A percentile compares a stretch with the other conserved stretches of the same genome.
Evolutionary conservation across 257 asterid genomes (phyloP).

Genomic region (Capsicum baccatum): DNA sequence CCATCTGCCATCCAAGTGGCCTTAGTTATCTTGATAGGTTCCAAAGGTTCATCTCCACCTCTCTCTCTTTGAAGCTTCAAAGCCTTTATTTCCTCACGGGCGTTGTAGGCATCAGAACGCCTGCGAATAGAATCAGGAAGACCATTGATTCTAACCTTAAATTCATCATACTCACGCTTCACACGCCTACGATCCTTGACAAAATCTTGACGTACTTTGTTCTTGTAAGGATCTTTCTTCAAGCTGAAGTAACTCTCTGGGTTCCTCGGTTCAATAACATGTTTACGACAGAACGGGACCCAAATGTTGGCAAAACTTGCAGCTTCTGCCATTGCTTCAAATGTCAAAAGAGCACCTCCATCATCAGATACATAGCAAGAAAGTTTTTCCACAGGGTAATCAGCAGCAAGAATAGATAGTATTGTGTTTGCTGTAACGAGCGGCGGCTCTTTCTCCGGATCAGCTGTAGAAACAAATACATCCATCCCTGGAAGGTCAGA

Average conservation of each 20-base stretch:
- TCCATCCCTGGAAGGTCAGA: slow-evolving; percentile 91
- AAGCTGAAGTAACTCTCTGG: slow-evolving; percentile 81
- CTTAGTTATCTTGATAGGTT: slow-evolving; percentile 72
- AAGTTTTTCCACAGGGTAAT: slow-evolving; percentile 86
- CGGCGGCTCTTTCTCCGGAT: slow-evolving; percentile 94
- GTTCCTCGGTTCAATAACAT: slow-evolving; percentile 77
- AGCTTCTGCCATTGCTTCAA: slow-evolving; percentile 98
- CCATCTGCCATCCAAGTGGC: slow-evolving; percentile 99
- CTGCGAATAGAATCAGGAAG: slow-evolving; percentile 90
- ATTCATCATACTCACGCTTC: slow-evolving; percentile 90
- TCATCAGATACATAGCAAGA: slow-evolving; percentile 93
- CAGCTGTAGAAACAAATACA: slow-evolving; percentile 84
- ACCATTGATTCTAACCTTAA: slow-evolving; percentile 83
- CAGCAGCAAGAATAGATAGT: slow-evolving; percentile 83
- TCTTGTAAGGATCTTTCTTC: slow-evolving; percentile 83
- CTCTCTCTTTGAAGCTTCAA: slow-evolving; percentile 71
- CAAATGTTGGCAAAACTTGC: slow-evolving; percentile 88
- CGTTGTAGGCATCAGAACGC: slow-evolving; percentile 87
- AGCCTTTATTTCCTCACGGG: slow-evolving; percentile 87
- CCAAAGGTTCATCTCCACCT: slow-evolving; percentile 63
- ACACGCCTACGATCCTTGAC: slow-evolving; percentile 88
- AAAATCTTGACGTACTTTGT: slow-evolving; percentile 75
- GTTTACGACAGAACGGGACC: slow-evolving; percentile 91
- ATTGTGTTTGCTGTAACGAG: slow-evolving; percentile 87
- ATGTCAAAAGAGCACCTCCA: slow-evolving; percentile 86